Evolutionary conservation across 495 filamentous ascomycete genomes (phyloP), one percentile per base, ranked within the genome.

Genomic region (Durotheca rogersii): DNA sequence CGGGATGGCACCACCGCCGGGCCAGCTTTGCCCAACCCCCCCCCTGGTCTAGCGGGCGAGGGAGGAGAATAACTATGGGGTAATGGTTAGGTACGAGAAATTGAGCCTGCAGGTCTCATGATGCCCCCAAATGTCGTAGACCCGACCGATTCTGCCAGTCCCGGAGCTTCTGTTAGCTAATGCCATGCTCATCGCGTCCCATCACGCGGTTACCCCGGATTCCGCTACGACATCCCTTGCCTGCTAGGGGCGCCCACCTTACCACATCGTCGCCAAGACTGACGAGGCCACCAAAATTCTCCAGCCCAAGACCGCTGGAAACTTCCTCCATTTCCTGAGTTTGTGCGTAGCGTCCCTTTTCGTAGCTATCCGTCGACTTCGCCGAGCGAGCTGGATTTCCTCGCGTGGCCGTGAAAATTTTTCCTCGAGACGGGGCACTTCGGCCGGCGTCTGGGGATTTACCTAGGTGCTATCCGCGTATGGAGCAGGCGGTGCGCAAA

Each of bases 51-150:
- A 54, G 46, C 36, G 56, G 41, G 23, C 45, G 27, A 61, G 52
- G 60, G 37, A 62, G 54, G 54, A 66, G n/a, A n/a, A n/a, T n/a
- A 64, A 60, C 62, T 65, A 68, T 68, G 60, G 65, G 65, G 65
- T 68, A 68, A 68, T 60, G 9, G 35, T 67, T 67, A 67, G 47
- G 51, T 58, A 67, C 56, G 31, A 53, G 47, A 66, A 67, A 63
- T 52, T 44, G 39, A 16, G 12, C 47, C 49, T 46, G 32, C 17
- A 48, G 59, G 61, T 58, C 65, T 55, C 65, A 64, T 65, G 65
- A 67, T 62, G 12, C 48, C 44, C 18, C 16, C 34, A 58, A 49
- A 67, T 65, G 60, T 62, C 62, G 63, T 66, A 66, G n/a, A 67
- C 61, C 18, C 29, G 47, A 52, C 52, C 46, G 20, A 49, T 45